Percentiles rank a stretch among this genome's conserved stretches.
phyloP scores from a whole-genome alignment of 2,329 filamentous ascomycete genomes.

The Neonectria punicea region DNA sequence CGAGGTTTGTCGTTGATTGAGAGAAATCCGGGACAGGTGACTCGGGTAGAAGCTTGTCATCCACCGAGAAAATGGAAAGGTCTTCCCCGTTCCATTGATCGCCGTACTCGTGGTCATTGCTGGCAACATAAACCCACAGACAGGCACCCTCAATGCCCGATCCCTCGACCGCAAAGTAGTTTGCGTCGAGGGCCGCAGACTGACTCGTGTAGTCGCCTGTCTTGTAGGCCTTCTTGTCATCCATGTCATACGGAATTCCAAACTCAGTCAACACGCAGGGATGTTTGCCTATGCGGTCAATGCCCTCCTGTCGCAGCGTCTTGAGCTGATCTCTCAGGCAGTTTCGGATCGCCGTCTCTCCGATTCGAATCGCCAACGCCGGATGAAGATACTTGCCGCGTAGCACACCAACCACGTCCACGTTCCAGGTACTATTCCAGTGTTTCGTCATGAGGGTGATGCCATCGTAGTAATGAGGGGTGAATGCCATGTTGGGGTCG shows the following conservation, averaged over 20 bases:
- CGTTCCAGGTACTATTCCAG: slow-evolving; percentile 98
- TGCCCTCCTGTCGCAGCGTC: slow-evolving; percentile 84
- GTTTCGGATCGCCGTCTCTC: slow-evolving; percentile 93
- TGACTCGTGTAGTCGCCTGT: slow-evolving; percentile 96
- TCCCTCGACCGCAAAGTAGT: slow-evolving; percentile 91
- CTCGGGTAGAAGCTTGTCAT: slow-evolving; percentile 75
- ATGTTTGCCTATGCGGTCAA: slow-evolving; percentile 88
- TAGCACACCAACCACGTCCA: slow-evolving; percentile 92
- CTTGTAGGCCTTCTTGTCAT: slow-evolving; percentile 93
- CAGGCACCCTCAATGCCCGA: slow-evolving; percentile 86
- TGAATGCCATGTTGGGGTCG: slow-evolving; percentile 89
- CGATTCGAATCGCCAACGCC: slow-evolving; percentile 90
- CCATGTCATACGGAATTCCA: slow-evolving; percentile 99
- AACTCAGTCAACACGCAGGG: slow-evolving; percentile 94
- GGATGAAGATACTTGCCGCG: slow-evolving; percentile 89
- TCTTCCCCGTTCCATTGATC: slow-evolving; percentile 99
- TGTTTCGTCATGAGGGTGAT: slow-evolving; percentile 98
- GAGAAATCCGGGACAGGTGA: slow-evolving; percentile 60
- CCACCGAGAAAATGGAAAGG: slow-evolving; percentile 85
- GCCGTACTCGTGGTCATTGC: slow-evolving; percentile 88
- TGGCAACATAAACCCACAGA: slow-evolving; percentile 85
- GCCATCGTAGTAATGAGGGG: slow-evolving; percentile 96
- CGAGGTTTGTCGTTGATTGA: slow-evolving; percentile 58
- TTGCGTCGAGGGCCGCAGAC: slow-evolving; percentile 92
- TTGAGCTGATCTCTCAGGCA: slow-evolving; percentile 89